Evolutionary conservation across 441 rosid species (phyloP), one percentile per base, ranked within the genome.

Genomic region (Jatropha podagrica): DNA sequence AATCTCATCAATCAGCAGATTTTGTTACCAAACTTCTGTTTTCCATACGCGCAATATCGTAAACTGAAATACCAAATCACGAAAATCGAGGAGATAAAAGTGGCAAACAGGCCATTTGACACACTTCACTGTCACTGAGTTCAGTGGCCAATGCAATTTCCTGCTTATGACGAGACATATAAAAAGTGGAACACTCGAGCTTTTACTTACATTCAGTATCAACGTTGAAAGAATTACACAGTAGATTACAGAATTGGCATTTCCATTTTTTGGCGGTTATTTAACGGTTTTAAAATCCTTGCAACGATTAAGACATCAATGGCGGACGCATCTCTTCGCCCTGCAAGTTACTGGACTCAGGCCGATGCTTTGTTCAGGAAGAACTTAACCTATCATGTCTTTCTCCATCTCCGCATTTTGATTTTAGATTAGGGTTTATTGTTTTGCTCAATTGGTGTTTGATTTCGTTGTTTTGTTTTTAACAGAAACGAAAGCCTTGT

Each of bases 311-410:
- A 20, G 3, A 69, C 72, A 51, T 75, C 83, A 72, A 94, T 94
- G 97, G 92, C 81, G 69, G 88, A 83, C 58, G 70, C 83, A 65
- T 65, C 89, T 32, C 81, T 40, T 66, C 83, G 78, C 41, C 84
- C 87, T 44, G 85, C 98, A 44, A 83, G 86, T 83, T 95, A 86
- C 87, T 73, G 92, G 85, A 76, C 91, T 69, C 99, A 89, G 77
- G 89, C 97, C 65, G 86, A 89, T 75, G 99, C 99, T 77, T 81
- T 95, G 79, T 89, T 90, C 61, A 78, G 96, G 26, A 95, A 93
- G 84, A 95, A 91, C 86, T 79, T 91, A 86, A 95, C 91, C 49
- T 93, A 81, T 77, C 99, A 95, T 96, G 98, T 95, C 41, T 32
- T 32, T 15, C 1, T 60, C 15, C 49, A 18, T 63, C 7, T 58